These are phyloP conservation scores for Catharanthus roseus DNA, from an alignment of 257 asterid species.

Conservation along the genomic window DNA sequence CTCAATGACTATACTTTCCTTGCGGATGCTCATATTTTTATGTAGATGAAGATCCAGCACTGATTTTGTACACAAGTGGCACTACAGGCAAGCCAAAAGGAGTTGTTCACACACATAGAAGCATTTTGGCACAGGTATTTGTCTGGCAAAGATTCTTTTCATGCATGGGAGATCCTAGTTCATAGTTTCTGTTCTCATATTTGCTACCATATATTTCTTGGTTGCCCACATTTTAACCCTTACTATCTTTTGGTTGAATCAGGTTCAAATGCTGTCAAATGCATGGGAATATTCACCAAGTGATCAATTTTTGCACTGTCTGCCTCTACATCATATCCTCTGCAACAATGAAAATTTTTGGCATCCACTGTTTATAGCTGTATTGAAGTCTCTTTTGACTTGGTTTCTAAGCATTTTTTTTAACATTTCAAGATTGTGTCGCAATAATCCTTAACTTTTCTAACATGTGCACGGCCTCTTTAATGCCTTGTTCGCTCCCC, in stretches of 20 bases:
- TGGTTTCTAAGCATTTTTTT: slow-evolving; percentile 4
- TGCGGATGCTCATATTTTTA: slow-evolving; percentile 17
- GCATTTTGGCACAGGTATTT: slow-evolving; percentile 82
- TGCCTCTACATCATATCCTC: slow-evolving; percentile 96
- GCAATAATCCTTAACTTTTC: slow-evolving; percentile 48
- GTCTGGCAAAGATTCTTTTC: neutral
- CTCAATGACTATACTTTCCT: slow-evolving; percentile 6
- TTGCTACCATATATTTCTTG: neutral
- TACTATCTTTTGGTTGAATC: slow-evolving; percentile 15
- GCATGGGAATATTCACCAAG: slow-evolving; percentile 73
- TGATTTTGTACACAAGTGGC: slow-evolving; percentile 91
- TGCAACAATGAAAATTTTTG: slow-evolving; percentile 1
- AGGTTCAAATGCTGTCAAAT: slow-evolving; percentile 73
- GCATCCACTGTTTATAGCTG: neutral
- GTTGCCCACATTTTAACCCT: neutral
- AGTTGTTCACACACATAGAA: slow-evolving; percentile 90
- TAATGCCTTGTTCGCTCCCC: slow-evolving; percentile 86
- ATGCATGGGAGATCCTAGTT: slow-evolving; percentile 1
- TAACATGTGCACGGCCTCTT: slow-evolving; percentile 86
- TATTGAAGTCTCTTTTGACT: slow-evolving; percentile 3
- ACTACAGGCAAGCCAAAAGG: slow-evolving; percentile 99
- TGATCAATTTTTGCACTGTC: slow-evolving; percentile 75
- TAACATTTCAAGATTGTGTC: slow-evolving; percentile 13
- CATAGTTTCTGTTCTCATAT: neutral
- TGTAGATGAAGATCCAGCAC: slow-evolving; percentile 78